These are phyloP conservation scores for Fusarium foetens DNA, from an alignment of 2,329 filamentous ascomycete species.

Conservation along the genomic window DNA sequence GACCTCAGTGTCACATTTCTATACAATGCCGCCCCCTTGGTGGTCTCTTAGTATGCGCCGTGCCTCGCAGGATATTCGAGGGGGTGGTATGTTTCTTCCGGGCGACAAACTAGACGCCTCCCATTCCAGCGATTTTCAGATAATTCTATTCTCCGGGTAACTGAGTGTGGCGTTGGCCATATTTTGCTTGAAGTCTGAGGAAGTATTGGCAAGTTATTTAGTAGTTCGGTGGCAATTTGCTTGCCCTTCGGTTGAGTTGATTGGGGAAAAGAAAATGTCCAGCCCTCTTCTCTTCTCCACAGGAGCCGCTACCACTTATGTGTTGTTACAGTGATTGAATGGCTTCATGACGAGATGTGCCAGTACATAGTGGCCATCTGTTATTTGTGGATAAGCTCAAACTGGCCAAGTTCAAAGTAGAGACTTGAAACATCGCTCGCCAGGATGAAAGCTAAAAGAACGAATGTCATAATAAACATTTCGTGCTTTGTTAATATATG, in stretches of 20 bases:
- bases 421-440: too few species aligned
- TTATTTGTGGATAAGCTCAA: background rate
- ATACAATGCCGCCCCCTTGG: background rate
- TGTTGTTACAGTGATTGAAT: background rate
- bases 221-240: background rate
- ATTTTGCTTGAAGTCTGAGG: background rate
- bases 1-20: too few species aligned
- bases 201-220: background rate
- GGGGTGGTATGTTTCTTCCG: background rate
- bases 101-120: too few species aligned
- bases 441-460: too few species aligned
- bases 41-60: background rate
- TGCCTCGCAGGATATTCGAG: background rate
- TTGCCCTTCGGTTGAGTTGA: background rate
- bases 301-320: background rate
- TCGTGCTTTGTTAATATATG: background rate
- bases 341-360: background rate
- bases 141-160: background rate
- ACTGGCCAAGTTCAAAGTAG: too few species aligned
- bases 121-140: too few species aligned
- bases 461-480: fast-evolving
- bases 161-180: background rate
- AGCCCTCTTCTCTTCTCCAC: background rate
- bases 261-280: too few species aligned
- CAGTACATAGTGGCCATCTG: background rate